These are phyloP conservation scores for Yamadazyma olivae DNA, from an alignment of 805 yeast species.

Conservation along the genomic window DNA sequence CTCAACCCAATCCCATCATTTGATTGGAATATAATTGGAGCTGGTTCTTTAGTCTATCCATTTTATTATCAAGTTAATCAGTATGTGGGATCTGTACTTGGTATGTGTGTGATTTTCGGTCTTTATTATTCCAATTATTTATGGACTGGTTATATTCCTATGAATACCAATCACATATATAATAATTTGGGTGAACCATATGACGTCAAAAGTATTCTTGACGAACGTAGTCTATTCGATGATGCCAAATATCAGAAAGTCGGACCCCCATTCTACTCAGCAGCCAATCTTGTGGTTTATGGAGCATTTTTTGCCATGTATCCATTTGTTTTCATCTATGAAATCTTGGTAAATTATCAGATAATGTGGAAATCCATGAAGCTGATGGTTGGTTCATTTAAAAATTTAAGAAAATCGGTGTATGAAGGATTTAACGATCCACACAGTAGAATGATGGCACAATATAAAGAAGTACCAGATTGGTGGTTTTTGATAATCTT, in stretches of 20 bases:
- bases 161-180: slow-evolving; percentile 43
- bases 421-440: slow-evolving; percentile 21
- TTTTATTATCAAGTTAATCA: slow-evolving; percentile 23
- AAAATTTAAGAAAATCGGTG: slow-evolving; percentile 9
- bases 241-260: slow-evolving; percentile 16
- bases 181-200: slow-evolving; percentile 46
- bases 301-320: slow-evolving; percentile 26
- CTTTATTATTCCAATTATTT: slow-evolving; percentile 18
- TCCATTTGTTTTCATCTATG: slow-evolving; percentile 40
- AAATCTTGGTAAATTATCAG: slow-evolving; percentile 21
- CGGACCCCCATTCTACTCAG: slow-evolving; percentile 29
- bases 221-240: slow-evolving; percentile 29
- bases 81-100: slow-evolving; percentile 17
- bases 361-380: slow-evolving; percentile 16
- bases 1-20: slow-evolving; percentile 51
- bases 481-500: too few relatives aligned
- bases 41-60: slow-evolving; percentile 41
- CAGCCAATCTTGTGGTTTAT: slow-evolving; percentile 23
- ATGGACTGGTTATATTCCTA: slow-evolving; percentile 24
- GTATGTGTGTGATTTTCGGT: slow-evolving; percentile 15
- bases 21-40: slow-evolving; percentile 46
- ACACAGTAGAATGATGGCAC: too few relatives aligned
- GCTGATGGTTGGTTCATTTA: too few relatives aligned
- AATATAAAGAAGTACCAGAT: too few relatives aligned
- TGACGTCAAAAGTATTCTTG: slow-evolving; percentile 40